Base-by-base conservation (phyloP, 805 yeast species). In the Monosporozyma siamensis region DNA sequence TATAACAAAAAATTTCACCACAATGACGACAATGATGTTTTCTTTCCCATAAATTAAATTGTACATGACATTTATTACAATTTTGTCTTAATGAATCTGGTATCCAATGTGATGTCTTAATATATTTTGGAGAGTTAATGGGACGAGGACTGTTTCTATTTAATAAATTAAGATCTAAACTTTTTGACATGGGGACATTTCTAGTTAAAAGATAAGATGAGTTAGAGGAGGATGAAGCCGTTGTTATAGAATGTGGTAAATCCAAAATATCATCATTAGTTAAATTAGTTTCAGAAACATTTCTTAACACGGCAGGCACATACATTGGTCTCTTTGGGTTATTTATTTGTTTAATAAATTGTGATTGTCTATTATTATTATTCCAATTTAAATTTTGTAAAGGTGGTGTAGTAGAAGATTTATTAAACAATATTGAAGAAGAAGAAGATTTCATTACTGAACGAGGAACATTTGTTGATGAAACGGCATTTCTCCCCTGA, bases 291-390 rank as follows among this genome's bases (percentile, higher is more conserved):
- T 58, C 62, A 0, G 71, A 61, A 10, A 69, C 68, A 34, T 72
- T 71, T 50, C 85, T 72, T 41, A 89, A 68, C 9, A 89, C 97
- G 0, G 96, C 96, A 0, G 97, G 97, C 0, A 83, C 71, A 55
- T 87, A 89, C 67, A 89, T 67, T 8, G 97, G 96, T 54, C 85
- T 82, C 59, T 87, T 76, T 48, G 87, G 89, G 38, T 81, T 82
- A 44, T 78, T 77, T 47, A 88, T 77, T 54, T 87, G 94, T 57
- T 79, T 82, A 18, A 81, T 25, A 7, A 39, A 44, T 23, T 50
- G 50, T 32, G 52, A 55, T 9, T 38, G 35, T 26, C 18, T 29
- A 9, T 27, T 27, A 14, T 14, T 20, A 15, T 18, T 29, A 15
- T 29, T 18, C 7, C 18, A 8, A 29, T 14, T 31, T 12, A 22